Evolutionary conservation across 2,329 filamentous ascomycete genomes (phyloP).

Genomic region (Chrysoporthe deuterocubensis): DNA sequence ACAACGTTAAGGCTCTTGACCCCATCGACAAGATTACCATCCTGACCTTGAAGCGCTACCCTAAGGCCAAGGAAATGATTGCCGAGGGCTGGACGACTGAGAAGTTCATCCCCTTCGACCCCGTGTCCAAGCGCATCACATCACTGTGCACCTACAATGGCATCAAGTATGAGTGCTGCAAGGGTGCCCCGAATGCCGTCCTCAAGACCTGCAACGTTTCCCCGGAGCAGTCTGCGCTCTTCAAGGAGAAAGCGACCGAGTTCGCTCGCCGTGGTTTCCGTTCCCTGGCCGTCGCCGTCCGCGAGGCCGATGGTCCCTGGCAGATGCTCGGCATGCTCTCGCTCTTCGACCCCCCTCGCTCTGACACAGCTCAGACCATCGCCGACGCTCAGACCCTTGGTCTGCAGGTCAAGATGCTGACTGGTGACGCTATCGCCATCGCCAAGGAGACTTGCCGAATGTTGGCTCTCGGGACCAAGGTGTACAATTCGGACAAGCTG

Average conservation of each 20-base stretch:
- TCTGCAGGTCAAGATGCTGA: conserved; percentile 81
- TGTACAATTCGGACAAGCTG: conserved; percentile 79
- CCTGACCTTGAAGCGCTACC: conserved; percentile 74
- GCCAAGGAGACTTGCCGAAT: conserved; percentile 84
- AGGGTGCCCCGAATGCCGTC: conserved; percentile 78
- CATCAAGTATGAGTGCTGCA: conserved; percentile 73
- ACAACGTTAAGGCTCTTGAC: conserved; percentile 79
- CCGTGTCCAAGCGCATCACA: conserved; percentile 79
- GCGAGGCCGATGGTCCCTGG: conserved; percentile 77
- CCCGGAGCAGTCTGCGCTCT: conserved; percentile 66
- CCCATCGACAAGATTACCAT: conserved; percentile 82
- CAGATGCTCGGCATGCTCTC: conserved; percentile 76
- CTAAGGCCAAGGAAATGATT: conserved; percentile 76
- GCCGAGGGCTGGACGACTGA: conserved; percentile 75
- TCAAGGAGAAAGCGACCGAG: conserved; percentile 73
- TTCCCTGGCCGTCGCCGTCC: conserved; percentile 76
- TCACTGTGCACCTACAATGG: conserved; percentile 70
- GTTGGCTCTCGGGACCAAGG: conserved; percentile 78
- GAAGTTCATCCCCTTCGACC: conserved; percentile 79
- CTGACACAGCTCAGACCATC: conserved; percentile 79
- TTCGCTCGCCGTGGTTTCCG: conserved; percentile 81
- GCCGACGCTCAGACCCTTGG: conserved; percentile 76
- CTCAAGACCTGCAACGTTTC: conserved; percentile 70
- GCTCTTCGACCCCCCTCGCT: conserved; percentile 80
- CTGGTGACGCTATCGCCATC: conserved; percentile 79